Conservation (phyloP, 2,329 filamentous ascomycete genomes). For the Colletotrichum sojae region DNA sequence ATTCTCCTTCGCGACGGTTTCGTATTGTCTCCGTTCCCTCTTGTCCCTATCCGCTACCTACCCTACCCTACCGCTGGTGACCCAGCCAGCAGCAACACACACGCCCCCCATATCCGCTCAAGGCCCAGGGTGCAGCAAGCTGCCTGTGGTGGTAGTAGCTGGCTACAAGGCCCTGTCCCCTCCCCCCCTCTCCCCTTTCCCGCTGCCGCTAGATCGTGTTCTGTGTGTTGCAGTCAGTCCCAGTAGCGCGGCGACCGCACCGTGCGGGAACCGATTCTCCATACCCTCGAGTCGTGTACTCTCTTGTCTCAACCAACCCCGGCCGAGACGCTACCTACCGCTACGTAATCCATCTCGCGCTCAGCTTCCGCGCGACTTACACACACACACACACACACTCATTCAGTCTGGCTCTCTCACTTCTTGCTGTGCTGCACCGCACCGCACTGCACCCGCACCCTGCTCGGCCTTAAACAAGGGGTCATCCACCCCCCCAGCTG, state of each 20-base stretch:
- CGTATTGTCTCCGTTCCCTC: constrained; percentile 39
- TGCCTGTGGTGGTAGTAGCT: constrained; percentile 1
- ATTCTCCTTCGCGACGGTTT: constrained; percentile 39
- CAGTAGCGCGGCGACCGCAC: constrained; percentile 36
- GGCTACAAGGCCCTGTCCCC: background rate
- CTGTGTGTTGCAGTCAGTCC: constrained; percentile 20
- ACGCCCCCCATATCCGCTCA: constrained; percentile 16
- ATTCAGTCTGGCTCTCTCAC: constrained; percentile 6
- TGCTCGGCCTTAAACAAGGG: constrained; percentile 39
- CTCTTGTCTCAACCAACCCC: constrained; percentile 41
- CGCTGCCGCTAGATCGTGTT: constrained; percentile 36
- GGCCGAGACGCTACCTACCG: constrained; percentile 41
- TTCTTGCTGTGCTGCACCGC: constrained; percentile 16
- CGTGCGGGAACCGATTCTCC: constrained; percentile 32
- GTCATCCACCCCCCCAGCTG: constrained; percentile 34
- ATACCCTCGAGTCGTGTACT: constrained; percentile 41
- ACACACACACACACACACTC: constrained; percentile 21
- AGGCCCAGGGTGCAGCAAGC: constrained; percentile 1
- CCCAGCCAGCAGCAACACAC: constrained; percentile 5
- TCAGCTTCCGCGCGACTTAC: constrained; percentile 40
- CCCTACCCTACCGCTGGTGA: constrained; percentile 12
- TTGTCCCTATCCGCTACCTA: constrained; percentile 34
- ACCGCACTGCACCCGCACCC: constrained; percentile 36
- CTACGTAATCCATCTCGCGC: constrained; percentile 42
- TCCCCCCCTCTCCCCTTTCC: constrained; percentile 16